Percentiles rank a stretch among this genome's conserved stretches.
These are phyloP conservation scores for Trichophyton equinum DNA, from an alignment of 2,329 filamentous ascomycete genomes.

Conservation along the genomic window DNA sequence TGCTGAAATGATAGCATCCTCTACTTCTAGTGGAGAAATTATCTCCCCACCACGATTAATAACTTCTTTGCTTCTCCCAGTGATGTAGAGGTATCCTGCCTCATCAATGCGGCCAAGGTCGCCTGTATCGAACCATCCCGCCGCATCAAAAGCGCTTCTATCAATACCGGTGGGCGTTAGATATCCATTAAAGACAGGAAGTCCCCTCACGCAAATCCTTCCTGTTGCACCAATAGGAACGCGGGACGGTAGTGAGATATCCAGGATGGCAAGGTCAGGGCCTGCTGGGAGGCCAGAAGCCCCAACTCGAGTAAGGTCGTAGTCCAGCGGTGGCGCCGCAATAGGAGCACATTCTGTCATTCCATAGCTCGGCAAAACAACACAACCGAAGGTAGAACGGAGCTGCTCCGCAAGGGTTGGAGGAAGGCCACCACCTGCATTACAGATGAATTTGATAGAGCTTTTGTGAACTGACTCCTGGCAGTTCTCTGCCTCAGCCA, in stretches of 20 bases:
- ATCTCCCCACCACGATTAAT: constrained; percentile 5
- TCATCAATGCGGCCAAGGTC: constrained; percentile 4
- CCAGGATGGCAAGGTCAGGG: constrained; percentile 3
- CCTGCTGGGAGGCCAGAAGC: background rate
- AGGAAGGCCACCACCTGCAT: background rate
- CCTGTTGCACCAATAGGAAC: background rate
- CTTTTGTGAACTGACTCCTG: background rate
- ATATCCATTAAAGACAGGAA: constrained; percentile 1
- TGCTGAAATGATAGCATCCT: constrained; percentile 1
- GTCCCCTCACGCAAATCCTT: constrained; percentile 1
- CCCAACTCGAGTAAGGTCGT: background rate
- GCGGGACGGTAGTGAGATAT: background rate
- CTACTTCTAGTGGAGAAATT: constrained; percentile 2
- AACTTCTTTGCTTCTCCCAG: constrained; percentile 4
- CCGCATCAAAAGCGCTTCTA: background rate
- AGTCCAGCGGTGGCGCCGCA: background rate
- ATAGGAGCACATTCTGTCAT: constrained; percentile 6
- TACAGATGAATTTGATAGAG: constrained; percentile 1
- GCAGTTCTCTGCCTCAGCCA: background rate
- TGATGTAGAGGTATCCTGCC: constrained; percentile 4
- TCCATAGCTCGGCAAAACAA: constrained; percentile 3
- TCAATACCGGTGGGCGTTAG: background rate
- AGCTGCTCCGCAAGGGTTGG: background rate
- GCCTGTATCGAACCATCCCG: constrained; percentile 4
- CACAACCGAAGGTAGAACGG: background rate